Evolutionary conservation across 331 rosid genomes (phyloP).

Genomic region (Acacia pycnantha): DNA sequence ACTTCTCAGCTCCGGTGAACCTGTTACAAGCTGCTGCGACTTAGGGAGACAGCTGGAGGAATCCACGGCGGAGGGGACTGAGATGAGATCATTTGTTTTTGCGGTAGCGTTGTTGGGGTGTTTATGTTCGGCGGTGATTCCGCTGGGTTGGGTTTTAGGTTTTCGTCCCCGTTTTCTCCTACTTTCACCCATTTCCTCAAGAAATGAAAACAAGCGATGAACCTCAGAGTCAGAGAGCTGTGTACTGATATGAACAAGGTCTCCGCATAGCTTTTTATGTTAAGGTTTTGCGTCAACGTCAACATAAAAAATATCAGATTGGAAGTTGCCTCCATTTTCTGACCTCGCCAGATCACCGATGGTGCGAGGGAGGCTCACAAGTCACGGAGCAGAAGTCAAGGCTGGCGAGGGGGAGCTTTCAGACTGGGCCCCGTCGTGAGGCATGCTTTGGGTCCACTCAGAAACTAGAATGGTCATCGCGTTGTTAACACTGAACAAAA

Average conservation of each 20-base stretch:
- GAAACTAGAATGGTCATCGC: no score
- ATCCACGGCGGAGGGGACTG: slow-evolving; percentile 26
- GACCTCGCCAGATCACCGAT: not conserved
- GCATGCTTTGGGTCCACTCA: not conserved
- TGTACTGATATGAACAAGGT: not conserved
- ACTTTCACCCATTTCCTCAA: slow-evolving; percentile 32
- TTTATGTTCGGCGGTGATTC: slow-evolving; percentile 13
- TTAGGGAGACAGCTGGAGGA: slow-evolving; percentile 29
- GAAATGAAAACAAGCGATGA: not conserved
- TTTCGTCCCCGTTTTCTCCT: slow-evolving; percentile 58
- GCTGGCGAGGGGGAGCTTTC: not conserved
- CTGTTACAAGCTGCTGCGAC: slow-evolving; percentile 6
- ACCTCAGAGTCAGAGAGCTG: not conserved
- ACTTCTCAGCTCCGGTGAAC: slow-evolving; percentile 42
- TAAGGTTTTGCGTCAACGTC: not conserved
- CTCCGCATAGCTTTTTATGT: not conserved
- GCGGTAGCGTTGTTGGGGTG: slow-evolving; percentile 11
- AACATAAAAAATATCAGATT: not conserved
- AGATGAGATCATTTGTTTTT: slow-evolving; percentile 27
- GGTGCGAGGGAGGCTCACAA: not conserved
- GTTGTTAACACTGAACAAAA: no score
- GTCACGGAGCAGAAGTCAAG: not conserved
- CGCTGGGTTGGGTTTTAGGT: slow-evolving; percentile 36
- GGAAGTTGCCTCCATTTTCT: not conserved
- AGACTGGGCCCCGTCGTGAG: not conserved